Conservation (phyloP, 495 filamentous ascomycete genomes). For the Tetracladium marchalianum region DNA sequence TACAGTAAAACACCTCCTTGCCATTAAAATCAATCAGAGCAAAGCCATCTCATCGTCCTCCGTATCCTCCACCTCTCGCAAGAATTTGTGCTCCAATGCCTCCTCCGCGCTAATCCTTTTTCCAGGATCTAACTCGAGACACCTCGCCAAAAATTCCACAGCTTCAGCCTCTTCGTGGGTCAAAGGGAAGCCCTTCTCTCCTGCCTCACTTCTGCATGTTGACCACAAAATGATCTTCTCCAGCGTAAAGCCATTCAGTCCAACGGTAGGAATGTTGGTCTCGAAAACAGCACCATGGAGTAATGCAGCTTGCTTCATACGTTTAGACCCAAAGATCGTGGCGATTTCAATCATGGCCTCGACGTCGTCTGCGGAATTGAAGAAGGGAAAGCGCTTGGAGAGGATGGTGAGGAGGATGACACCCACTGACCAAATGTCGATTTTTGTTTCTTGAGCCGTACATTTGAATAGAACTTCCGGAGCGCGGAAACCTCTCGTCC, state of each 20-base stretch:
- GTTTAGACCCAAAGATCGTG: conserved; percentile 78
- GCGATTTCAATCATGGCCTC: conserved; percentile 96
- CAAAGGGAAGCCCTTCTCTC: conserved; percentile 33
- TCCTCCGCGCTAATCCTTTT: conserved; percentile 63
- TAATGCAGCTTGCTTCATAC: conserved; percentile 72
- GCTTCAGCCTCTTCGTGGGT: conserved; percentile 52
- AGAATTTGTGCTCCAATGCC: conserved; percentile 68
- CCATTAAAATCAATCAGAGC: conserved; percentile 19
- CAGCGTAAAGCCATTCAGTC: conserved; percentile 70
- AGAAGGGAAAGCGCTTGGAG: conserved; percentile 88
- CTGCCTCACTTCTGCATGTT: conserved; percentile 46
- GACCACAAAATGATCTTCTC: conserved; percentile 95
- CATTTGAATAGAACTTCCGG: conserved; percentile 97
- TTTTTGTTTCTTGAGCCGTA: conserved; percentile 88
- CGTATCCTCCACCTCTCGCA: conserved; percentile 29
- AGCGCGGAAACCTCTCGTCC: conserved; percentile 92
- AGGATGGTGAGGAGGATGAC: conserved; percentile 90
- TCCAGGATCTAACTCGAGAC: conserved; percentile 62
- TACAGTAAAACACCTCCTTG: neutral
- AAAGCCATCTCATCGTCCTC: conserved; percentile 38
- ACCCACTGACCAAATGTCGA: conserved; percentile 95
- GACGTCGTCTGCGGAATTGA: conserved; percentile 92
- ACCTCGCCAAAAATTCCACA: conserved; percentile 53
- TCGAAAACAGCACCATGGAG: conserved; percentile 83
- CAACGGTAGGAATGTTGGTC: conserved; percentile 82